Evolutionary conservation across 495 filamentous ascomycete genomes (phyloP).

Genomic region (Coniosporium apollinis): DNA sequence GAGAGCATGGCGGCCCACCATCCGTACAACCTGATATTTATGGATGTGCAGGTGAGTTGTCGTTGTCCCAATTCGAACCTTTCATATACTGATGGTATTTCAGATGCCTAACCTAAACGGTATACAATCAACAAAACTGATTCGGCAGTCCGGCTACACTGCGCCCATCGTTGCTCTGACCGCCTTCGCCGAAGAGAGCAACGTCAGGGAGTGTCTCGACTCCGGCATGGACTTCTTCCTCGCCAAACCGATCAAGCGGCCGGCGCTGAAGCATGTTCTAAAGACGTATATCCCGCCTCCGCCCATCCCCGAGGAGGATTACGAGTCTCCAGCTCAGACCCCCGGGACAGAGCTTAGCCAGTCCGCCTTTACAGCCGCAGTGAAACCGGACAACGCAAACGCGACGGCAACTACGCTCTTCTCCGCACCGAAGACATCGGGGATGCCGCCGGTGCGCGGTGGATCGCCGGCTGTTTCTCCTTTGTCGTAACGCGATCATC

Average conservation of each 20-base stretch:
- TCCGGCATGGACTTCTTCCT: constrained; percentile 34
- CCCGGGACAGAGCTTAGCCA: background rate
- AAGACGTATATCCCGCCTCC: constrained; percentile 47
- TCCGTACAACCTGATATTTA: constrained; percentile 74
- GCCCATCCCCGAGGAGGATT: constrained; percentile 32
- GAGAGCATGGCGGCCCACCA: constrained; percentile 55
- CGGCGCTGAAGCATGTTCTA: constrained; percentile 70
- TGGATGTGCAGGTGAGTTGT: constrained; percentile 48
- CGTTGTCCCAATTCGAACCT: background rate
- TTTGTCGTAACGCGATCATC: too few relatives aligned
- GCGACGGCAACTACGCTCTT: background rate
- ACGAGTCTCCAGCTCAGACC: background rate
- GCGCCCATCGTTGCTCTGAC: constrained; percentile 84
- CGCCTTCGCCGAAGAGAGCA: constrained; percentile 79
- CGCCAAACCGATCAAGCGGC: constrained; percentile 69
- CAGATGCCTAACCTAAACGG: constrained; percentile 92
- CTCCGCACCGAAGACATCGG: background rate
- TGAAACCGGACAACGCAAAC: too few relatives aligned
- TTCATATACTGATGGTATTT: constrained; percentile 3
- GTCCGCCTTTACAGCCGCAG: background rate
- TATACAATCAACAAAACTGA: constrained; percentile 71
- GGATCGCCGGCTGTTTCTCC: constrained; percentile 9
- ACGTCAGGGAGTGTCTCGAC: constrained; percentile 28
- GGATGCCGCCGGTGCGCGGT: background rate
- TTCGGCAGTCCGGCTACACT: constrained; percentile 70